Percentiles rank a stretch among this genome's conserved stretches.
Evolutionary conservation across 2,329 filamentous ascomycete species (phyloP).

Genomic region (Pestalotiopsis sp.): DNA sequence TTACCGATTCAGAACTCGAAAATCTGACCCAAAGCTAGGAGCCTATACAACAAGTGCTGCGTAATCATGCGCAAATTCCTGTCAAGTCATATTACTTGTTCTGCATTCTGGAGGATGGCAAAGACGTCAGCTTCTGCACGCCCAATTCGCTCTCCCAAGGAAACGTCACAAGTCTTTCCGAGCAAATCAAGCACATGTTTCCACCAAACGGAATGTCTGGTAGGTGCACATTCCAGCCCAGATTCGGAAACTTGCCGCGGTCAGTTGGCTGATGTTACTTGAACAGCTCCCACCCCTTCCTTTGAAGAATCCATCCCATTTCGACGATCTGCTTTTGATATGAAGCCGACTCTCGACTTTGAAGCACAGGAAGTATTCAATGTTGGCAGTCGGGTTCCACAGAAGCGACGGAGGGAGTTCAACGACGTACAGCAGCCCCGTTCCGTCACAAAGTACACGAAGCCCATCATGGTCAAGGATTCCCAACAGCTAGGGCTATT

Average conservation of each 20-base stretch:
- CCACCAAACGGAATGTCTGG: conserved; percentile 5
- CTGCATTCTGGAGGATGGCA: conserved; percentile 51
- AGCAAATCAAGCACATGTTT: conserved; percentile 34
- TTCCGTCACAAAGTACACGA: conserved; percentile 38
- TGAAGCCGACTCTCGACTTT: conserved; percentile 17
- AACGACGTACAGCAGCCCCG: conserved; percentile 42
- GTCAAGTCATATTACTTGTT: conserved; percentile 57
- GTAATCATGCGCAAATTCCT: conserved; percentile 55
- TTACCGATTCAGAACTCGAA: not conserved
- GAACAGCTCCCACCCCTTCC: not conserved
- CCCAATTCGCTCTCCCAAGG: conserved; percentile 28
- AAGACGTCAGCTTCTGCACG: conserved; percentile 37
- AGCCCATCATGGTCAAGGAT: conserved; percentile 56
- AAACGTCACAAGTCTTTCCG: conserved; percentile 49
- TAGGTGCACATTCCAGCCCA: not conserved
- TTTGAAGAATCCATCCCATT: conserved; percentile 3
- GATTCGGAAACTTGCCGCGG: not conserved
- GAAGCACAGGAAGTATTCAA: conserved; percentile 32
- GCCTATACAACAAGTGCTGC: conserved; percentile 55
- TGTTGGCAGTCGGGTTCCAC: conserved; percentile 28
- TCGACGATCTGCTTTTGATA: not conserved
- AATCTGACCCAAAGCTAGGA: conserved; percentile 23
- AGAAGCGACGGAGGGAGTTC: conserved; percentile 42
- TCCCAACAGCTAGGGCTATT: conserved; percentile 58
- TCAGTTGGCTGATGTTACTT: not conserved